Conservation (phyloP, 495 filamentous ascomycete genomes). For the Penicillium daleae region DNA sequence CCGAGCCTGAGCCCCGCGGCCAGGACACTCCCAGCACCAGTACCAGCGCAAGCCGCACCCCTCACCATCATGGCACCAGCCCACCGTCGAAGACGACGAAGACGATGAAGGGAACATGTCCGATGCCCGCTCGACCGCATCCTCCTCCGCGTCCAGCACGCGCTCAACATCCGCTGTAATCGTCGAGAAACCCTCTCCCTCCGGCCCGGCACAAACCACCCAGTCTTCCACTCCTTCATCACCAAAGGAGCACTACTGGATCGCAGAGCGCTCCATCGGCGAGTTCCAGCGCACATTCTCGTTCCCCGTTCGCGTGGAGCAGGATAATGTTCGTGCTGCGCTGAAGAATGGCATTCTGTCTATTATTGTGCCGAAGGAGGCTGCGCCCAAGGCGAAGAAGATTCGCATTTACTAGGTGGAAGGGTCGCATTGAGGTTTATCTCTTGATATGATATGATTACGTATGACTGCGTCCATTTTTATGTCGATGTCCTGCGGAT, state of each 20-base stretch:
- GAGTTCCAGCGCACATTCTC: conserved; percentile 78
- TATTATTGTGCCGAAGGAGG: conserved; percentile 76
- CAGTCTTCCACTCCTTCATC: conserved; percentile 29
- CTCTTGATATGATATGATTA: too few relatives aligned
- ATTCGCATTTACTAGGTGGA: conserved; percentile 59
- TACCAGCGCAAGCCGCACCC: not conserved
- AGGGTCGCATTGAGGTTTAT: not conserved
- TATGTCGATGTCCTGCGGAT: too few relatives aligned
- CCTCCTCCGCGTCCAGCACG: conserved; percentile 10
- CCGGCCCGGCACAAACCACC: conserved; percentile 27
- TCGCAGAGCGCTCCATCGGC: conserved; percentile 77
- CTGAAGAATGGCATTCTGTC: conserved; percentile 76
- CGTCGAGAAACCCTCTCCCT: conserved; percentile 14
- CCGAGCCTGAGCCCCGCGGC: not conserved
- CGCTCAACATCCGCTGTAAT: not conserved
- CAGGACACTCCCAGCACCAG: not conserved
- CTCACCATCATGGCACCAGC: conserved; percentile 39
- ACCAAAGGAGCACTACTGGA: conserved; percentile 66
- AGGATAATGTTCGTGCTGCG: conserved; percentile 74
- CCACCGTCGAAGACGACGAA: conserved; percentile 68
- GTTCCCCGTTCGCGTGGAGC: conserved; percentile 75
- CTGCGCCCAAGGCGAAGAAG: conserved; percentile 54
- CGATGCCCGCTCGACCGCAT: conserved; percentile 9
- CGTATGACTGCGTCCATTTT: too few relatives aligned
- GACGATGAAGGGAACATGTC: conserved; percentile 24